Evolutionary conservation across 1,284 basidiomycete genomes (phyloP).

Genomic region (Omphalotus olearius): DNA sequence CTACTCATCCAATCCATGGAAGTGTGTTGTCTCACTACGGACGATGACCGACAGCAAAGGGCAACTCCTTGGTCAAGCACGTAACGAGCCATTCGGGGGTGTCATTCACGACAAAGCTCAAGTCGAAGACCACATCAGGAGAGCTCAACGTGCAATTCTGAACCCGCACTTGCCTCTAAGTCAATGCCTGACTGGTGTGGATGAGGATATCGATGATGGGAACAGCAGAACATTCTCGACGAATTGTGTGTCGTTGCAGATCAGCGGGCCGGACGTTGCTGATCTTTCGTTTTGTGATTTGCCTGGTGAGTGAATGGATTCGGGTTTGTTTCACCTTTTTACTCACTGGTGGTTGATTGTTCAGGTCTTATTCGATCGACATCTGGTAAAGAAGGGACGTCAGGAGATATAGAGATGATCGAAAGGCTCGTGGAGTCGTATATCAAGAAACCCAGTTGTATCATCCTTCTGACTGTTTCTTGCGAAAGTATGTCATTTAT

Average conservation of each 20-base stretch:
- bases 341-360: background rate
- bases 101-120: constrained; percentile 29
- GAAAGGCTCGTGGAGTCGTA: constrained; percentile 53
- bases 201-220: constrained; percentile 21
- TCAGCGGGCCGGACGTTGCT: constrained; percentile 61
- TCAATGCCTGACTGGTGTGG: constrained; percentile 33
- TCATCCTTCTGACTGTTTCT: constrained; percentile 67
- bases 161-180: constrained; percentile 42
- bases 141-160: constrained; percentile 70
- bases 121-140: constrained; percentile 62
- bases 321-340: constrained; percentile 6
- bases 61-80: constrained; percentile 22
- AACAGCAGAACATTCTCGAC: constrained; percentile 42
- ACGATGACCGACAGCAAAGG: constrained; percentile 30
- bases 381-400: constrained; percentile 44
- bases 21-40: constrained; percentile 33
- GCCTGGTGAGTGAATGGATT: constrained; percentile 48
- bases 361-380: constrained; percentile 60
- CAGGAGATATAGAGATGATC: constrained; percentile 59
- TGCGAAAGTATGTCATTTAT: constrained; percentile 61
- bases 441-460: constrained; percentile 59
- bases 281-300: constrained; percentile 72
- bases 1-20: constrained; percentile 26
- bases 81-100: constrained; percentile 32
- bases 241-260: constrained; percentile 62